Base-by-base conservation (phyloP, 768 basidiomycete genomes). In the Auricularia cornea region DNA sequence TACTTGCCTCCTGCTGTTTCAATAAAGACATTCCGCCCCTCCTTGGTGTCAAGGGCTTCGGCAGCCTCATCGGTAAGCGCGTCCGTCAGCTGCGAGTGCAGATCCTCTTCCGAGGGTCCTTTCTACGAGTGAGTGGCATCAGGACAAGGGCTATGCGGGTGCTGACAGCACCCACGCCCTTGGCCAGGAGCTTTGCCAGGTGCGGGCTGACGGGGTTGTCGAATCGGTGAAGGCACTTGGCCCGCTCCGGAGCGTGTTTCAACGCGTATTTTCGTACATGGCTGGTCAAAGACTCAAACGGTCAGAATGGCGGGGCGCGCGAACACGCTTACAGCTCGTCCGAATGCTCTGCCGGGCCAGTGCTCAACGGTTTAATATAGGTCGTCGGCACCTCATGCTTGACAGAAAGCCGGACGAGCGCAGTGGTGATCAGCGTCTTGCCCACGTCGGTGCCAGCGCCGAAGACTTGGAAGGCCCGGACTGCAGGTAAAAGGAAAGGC, bases 361-460 rank as follows among this genome's bases (percentile, higher is more conserved):
- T 96, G 73, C 93, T 95, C 64, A 98, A 85, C 0, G 96, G 96
- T 70, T 98, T 98, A 62, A 92, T 76, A 66, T 92, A 92, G 68
- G 84, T 85, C 0, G 85, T 86, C 40, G 75, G 70, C 2, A 78
- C 78, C 29, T 79, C 77, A 61, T 72, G 76, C 2, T 80, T 72
- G 0, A 86, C 86, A n/a, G 91, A 90, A 0, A 91, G 88, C 38
- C 90, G 81, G 52, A 87, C 83, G 38, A 98, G 84, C 1, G 92
- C 92, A 2, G 94, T 84, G 1, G 92, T 89, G 61, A 98, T 77
- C 63, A 98, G 82, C 0, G 95, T 97, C 76, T 98, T 98, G 30
- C 96, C 96, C 59, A 98, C 94, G 74, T 94, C 87, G 2, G 96
- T 98, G 75, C 96, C 97, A 1, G 95, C 94, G 33, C 96, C 96